Evolutionary conservation across 768 basidiomycete species (phyloP).

Genomic region (Trametes gibbosa): DNA sequence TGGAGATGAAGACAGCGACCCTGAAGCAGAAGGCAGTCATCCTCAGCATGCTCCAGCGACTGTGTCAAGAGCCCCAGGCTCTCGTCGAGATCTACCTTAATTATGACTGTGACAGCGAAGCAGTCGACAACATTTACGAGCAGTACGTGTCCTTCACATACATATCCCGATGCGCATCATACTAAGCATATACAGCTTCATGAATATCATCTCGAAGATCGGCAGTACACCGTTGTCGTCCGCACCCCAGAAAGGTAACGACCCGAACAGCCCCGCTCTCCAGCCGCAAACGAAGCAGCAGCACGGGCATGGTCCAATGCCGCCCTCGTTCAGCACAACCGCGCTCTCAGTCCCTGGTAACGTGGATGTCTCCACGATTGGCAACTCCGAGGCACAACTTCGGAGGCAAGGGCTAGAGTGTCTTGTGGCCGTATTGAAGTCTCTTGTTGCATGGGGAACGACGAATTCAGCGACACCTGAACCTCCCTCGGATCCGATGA

Average conservation of each 20-base stretch:
- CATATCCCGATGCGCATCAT: slow-evolving; percentile 1
- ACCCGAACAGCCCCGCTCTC: slow-evolving; percentile 60
- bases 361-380: slow-evolving; percentile 64
- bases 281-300: slow-evolving; percentile 50
- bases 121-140: slow-evolving; percentile 96
- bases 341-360: slow-evolving; percentile 63
- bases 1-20: slow-evolving; percentile 97
- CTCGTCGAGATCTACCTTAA: slow-evolving; percentile 98
- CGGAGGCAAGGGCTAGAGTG: slow-evolving; percentile 94
- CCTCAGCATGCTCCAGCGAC: slow-evolving; percentile 78
- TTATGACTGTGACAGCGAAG: slow-evolving; percentile 96
- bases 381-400: slow-evolving; percentile 79
- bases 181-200: slow-evolving; percentile 48
- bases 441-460: slow-evolving; percentile 89
- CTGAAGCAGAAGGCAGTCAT: slow-evolving; percentile 94
- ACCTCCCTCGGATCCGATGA: slow-evolving; percentile 45
- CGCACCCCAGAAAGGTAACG: slow-evolving; percentile 47
- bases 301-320: slow-evolving; percentile 38
- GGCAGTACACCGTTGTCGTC: slow-evolving; percentile 55
- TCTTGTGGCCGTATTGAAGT: slow-evolving; percentile 82
- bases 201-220: slow-evolving; percentile 95
- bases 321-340: slow-evolving; percentile 65
- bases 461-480: slow-evolving; percentile 33
- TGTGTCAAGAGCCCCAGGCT: slow-evolving; percentile 96
- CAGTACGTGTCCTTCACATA: slow-evolving; percentile 50